Evolutionary conservation across 1,284 basidiomycete genomes (phyloP), one percentile per base, ranked within the genome.

Genomic region (Phylloporus sp.): DNA sequence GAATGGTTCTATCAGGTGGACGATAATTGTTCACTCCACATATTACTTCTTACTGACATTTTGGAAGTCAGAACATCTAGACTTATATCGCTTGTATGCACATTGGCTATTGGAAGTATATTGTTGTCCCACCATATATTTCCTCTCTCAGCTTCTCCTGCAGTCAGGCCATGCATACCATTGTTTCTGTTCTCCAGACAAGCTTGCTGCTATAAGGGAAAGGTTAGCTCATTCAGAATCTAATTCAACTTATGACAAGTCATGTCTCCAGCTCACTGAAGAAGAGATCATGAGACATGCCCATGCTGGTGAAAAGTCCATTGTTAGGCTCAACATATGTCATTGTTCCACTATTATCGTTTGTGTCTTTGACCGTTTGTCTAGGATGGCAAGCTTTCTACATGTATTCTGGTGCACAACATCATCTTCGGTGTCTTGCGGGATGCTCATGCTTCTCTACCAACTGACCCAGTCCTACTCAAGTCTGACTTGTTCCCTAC

Each of bases 401-500:
- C 69, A 15, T 81, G 85, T 58, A 74, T 80, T 4, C 72, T 81
- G 11, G 80, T 84, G 5, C 70, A 74, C 3, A 95, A 97, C 70
- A 77, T 95, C 7, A 87, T 97, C 8, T 97, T 96, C 73, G 92
- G 92, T 5, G 69, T 79, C 17, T 76, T 95, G 28, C 86, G 83
- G 61, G 93, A 96, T 72, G 86, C 89, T 0, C 90, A 92, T 69
- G 83, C 86, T 15, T 93, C 90, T 1, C 77, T 93, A 1, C 86
- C 89, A 15, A 98, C 96, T 37, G 97, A 99, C 74, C 95, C 96
- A 17, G 88, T 99, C 58, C 80, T 99, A 2, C 81, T 98, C 67
- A 99, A 99, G 78, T 91, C 92, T 1, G 96, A 99, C 75, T 82
- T 88, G 0, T 97, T 93, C 76, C 98, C 98, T 2, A 99, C 98